These are phyloP conservation scores for Thermothelomyces thermophilus DNA, from an alignment of 2,329 filamentous ascomycete species.

Conservation along the genomic window DNA sequence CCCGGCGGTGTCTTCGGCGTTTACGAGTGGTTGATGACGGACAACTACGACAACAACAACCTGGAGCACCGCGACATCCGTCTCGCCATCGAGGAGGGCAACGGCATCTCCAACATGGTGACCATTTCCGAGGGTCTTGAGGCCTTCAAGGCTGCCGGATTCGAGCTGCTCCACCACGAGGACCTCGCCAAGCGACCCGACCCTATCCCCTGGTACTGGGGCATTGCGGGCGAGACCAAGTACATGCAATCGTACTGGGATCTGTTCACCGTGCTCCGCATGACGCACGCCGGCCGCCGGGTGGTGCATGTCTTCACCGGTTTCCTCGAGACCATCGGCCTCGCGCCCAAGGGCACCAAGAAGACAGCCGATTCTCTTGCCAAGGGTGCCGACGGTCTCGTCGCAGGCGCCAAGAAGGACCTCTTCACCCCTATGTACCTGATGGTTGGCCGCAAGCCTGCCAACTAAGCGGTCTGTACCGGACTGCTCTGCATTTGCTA, in stretches of 20 bases:
- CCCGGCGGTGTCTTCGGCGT: constrained; percentile 93
- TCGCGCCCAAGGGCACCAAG: constrained; percentile 78
- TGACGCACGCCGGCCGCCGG: constrained; percentile 78
- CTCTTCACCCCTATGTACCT: constrained; percentile 99
- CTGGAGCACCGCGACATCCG: constrained; percentile 81
- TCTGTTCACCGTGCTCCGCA: constrained; percentile 74
- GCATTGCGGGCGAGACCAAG: constrained; percentile 74
- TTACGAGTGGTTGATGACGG: constrained; percentile 99
- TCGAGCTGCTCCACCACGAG: constrained; percentile 75
- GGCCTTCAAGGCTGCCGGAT: constrained; percentile 83
- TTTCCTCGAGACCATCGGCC: constrained; percentile 62
- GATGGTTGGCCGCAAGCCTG: constrained; percentile 86
- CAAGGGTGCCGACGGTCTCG: constrained; percentile 72
- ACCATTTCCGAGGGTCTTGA: constrained; percentile 70
- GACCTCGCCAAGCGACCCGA: constrained; percentile 76
- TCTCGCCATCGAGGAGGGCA: constrained; percentile 88
- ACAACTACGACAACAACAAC: constrained; percentile 86
- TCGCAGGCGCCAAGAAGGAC: constrained; percentile 78
- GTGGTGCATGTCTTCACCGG: constrained; percentile 72
- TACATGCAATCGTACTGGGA: constrained; percentile 77
- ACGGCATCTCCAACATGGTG: constrained; percentile 98
- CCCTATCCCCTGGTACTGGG: constrained; percentile 87
- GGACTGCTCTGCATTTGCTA: constrained; percentile 10
- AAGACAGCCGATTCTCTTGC: constrained; percentile 93
- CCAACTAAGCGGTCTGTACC: constrained; percentile 26